Conservation (phyloP, 2,329 filamentous ascomycete genomes). For the Colletotrichum viniferum region DNA sequence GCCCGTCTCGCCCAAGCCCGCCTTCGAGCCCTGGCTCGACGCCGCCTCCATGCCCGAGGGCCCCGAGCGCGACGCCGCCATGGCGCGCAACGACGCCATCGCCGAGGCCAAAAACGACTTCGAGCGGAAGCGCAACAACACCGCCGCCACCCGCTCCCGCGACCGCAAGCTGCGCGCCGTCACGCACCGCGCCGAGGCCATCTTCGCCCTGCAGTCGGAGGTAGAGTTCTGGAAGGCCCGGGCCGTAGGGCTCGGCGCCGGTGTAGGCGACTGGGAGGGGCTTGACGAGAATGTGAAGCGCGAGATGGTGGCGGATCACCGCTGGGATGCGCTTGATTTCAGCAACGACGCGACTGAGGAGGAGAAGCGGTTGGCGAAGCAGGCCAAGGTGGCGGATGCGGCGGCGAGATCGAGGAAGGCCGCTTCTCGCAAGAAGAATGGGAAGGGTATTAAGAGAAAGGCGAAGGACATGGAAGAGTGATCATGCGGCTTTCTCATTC, state of each 20-base stretch:
- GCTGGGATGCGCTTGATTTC: slow-evolving; percentile 23
- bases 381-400: not conserved
- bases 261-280: slow-evolving; percentile 23
- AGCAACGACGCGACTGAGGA: not conserved
- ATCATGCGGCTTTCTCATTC: not conserved
- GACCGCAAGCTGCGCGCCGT: slow-evolving; percentile 8
- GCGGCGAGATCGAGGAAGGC: not conserved
- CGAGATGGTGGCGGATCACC: slow-evolving; percentile 22
- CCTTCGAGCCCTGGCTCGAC: slow-evolving; percentile 21
- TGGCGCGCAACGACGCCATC: slow-evolving; percentile 29
- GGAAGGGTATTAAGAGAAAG: not conserved
- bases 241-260: slow-evolving; percentile 27
- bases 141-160: slow-evolving; percentile 40
- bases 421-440: not conserved
- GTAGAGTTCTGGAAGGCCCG: slow-evolving; percentile 25
- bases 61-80: slow-evolving; percentile 14
- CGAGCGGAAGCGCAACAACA: slow-evolving; percentile 40
- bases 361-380: not conserved
- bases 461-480: not conserved
- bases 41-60: slow-evolving; percentile 12
- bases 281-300: slow-evolving; percentile 23
- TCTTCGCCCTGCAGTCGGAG: slow-evolving; percentile 24
- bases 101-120: slow-evolving; percentile 26
- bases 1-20: not conserved
- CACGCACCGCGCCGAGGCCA: slow-evolving; percentile 30